A percentile compares a stretch with the other conserved stretches of the same genome.
phyloP scores from a whole-genome alignment of 345 rosid genomes.

The Iberis pinnata region DNA sequence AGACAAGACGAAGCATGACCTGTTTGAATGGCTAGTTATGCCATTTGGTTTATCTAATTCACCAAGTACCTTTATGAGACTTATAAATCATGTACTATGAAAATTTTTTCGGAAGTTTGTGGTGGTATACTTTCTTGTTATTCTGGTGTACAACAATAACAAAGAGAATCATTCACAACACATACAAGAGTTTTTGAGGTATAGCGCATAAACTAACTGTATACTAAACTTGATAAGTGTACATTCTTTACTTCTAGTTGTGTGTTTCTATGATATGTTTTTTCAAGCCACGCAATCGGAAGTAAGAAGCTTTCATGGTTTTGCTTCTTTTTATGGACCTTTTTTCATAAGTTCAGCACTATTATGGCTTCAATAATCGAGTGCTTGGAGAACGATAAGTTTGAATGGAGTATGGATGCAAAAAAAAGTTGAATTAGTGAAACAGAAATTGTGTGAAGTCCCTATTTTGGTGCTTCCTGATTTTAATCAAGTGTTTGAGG shows the following conservation, averaged over 20 bases:
- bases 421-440: not conserved
- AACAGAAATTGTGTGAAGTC: not conserved
- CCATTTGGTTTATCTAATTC: not conserved
- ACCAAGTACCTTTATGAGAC: not conserved
- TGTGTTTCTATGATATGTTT: not conserved
- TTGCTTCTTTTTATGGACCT: not conserved
- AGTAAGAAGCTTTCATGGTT: not conserved
- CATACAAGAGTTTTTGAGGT: not conserved
- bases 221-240: not conserved
- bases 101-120: not conserved
- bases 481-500: too few relatives aligned
- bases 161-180: not conserved
- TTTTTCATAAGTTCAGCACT: not conserved
- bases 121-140: not conserved
- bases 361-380: not conserved
- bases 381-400: not conserved
- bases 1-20: not conserved
- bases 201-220: not conserved
- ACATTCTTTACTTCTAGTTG: not conserved
- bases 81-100: not conserved
- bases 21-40: not conserved
- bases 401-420: not conserved
- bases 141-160: not conserved
- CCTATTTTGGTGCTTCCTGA: not conserved
- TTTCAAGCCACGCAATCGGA: not conserved